A percentile compares a stretch with the other conserved stretches of the same genome.
These are phyloP conservation scores for Trichoderma oligosporum DNA, from an alignment of 2,329 filamentous ascomycete genomes.

Conservation along the genomic window DNA sequence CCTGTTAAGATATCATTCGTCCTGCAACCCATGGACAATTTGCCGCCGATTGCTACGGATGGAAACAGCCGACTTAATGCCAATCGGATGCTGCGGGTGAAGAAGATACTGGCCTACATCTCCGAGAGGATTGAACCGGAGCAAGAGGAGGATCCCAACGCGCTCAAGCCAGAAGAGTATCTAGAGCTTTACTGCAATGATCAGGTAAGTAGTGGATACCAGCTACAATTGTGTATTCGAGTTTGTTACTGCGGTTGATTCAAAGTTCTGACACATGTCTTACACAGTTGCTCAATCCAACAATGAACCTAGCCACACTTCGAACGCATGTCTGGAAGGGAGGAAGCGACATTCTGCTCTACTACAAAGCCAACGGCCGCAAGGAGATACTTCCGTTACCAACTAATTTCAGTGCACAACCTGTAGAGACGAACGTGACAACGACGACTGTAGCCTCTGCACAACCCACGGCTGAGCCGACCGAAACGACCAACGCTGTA, in stretches of 20 bases:
- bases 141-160: slow-evolving; percentile 56
- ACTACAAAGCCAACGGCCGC: slow-evolving; percentile 89
- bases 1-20: slow-evolving; percentile 94
- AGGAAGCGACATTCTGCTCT: slow-evolving; percentile 84
- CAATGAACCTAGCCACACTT: slow-evolving; percentile 91
- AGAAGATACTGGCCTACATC: slow-evolving; percentile 90
- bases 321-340: slow-evolving; percentile 92
- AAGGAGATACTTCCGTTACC: slow-evolving; percentile 50
- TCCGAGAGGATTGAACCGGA: slow-evolving; percentile 82
- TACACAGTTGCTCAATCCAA: slow-evolving; percentile 61
- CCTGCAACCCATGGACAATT: slow-evolving; percentile 69
- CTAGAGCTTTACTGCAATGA: slow-evolving; percentile 93
- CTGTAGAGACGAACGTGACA: slow-evolving; percentile 23
- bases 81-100: slow-evolving; percentile 91
- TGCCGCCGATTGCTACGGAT: slow-evolving; percentile 73
- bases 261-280: slow-evolving; percentile 11
- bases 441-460: slow-evolving; percentile 27
- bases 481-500: slow-evolving; percentile 1
- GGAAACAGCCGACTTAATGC: slow-evolving; percentile 90
- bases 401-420: neutral
- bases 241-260: neutral
- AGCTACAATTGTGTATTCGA: neutral
- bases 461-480: neutral
- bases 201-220: slow-evolving; percentile 57
- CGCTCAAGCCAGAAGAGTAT: slow-evolving; percentile 82